Evolutionary conservation across 2,329 filamentous ascomycete species (phyloP), one percentile per base, ranked within the genome.

Genomic region (Diaporthe sp.): DNA sequence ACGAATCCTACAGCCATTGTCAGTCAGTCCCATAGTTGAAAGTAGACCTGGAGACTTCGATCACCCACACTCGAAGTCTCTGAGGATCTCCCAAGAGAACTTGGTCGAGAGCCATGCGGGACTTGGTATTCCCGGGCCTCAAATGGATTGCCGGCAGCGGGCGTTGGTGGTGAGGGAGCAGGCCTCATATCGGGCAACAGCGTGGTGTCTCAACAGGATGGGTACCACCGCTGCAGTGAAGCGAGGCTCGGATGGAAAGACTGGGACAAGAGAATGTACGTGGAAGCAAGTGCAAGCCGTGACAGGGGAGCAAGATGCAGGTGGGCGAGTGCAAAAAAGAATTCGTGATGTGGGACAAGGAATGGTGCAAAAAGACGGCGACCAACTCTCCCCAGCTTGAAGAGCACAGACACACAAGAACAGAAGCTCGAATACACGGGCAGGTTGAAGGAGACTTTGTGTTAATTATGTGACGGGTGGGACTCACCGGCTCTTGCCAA

Each of bases 81-180:
- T 39, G 51, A 75, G 5, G 73, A 59, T 25, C 46, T 51, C 4
- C 73, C 67, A 42, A 28, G n/a, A 13, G 46, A 58, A 19, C 73
- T 70, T 3, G 73, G 46, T 4, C 17, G 39, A 12, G 76, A 76
- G 34, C 39, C 53, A 7, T 58, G 65, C 12, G 76, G 70, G 17
- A 68, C 46, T 51, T 76, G 71, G 34, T 74, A 76, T 28, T 75
- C 70, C 22, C n/a, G 57, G n/a, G 65, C 59, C 67, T 77, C 76
- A 22, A 77, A 77, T 12, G 76, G 76, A 22, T 77, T 74, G 25
- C 25, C 58, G 17, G 25, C 51, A 42, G 62, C 44, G 15, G 39
- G 34, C 42, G 75, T 28, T 9, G 44, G 46, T 8, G 61, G 69
- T 7, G 44, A 3, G 19, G 75, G 51, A 70, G 58, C 31, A 37